Percentiles rank a stretch among this genome's conserved stretches.
These are phyloP conservation scores for Magnusiomyces paraingens DNA, from an alignment of 1,139 yeast species.

Conservation along the genomic window DNA sequence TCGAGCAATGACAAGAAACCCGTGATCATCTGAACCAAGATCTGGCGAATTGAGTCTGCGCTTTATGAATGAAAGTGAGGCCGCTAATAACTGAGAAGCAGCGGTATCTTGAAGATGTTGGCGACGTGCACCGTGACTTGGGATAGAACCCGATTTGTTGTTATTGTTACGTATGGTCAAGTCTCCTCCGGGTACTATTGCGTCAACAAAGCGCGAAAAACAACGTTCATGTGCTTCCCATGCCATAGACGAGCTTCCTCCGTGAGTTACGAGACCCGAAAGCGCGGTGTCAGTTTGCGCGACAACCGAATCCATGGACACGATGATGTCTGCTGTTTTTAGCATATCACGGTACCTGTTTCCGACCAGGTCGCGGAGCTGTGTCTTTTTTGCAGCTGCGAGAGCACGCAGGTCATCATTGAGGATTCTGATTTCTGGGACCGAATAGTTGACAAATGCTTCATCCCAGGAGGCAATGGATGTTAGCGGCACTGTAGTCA, in stretches of 20 bases:
- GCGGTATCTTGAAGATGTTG: conserved; percentile 9
- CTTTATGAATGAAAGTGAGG: conserved; percentile 11
- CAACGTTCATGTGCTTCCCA: conserved; percentile 18
- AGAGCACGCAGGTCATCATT: conserved; percentile 20
- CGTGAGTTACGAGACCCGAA: conserved; percentile 19
- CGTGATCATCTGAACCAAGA: not conserved
- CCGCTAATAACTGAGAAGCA: conserved; percentile 9
- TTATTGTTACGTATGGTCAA: conserved; percentile 2
- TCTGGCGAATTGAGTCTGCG: conserved; percentile 8
- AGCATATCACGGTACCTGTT: conserved; percentile 60
- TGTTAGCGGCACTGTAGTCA: not conserved
- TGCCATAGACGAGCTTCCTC: conserved; percentile 14
- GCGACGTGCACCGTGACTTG: not conserved
- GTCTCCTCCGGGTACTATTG: not conserved
- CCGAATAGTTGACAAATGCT: conserved; percentile 23
- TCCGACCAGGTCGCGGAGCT: conserved; percentile 56
- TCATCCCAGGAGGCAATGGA: conserved; percentile 22
- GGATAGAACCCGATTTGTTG: conserved; percentile 1
- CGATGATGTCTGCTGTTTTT: conserved; percentile 62
- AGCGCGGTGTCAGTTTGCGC: conserved; percentile 23
- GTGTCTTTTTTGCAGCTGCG: conserved; percentile 34
- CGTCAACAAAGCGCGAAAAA: not conserved
- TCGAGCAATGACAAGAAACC: conserved; percentile 17
- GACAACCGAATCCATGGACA: conserved; percentile 44
- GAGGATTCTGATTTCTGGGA: conserved; percentile 24